A percentile compares a stretch with the other conserved stretches of the same genome.
These are phyloP conservation scores for Diaporthe sp. DNA, from an alignment of 2,329 filamentous ascomycete genomes.

Conservation along the genomic window DNA sequence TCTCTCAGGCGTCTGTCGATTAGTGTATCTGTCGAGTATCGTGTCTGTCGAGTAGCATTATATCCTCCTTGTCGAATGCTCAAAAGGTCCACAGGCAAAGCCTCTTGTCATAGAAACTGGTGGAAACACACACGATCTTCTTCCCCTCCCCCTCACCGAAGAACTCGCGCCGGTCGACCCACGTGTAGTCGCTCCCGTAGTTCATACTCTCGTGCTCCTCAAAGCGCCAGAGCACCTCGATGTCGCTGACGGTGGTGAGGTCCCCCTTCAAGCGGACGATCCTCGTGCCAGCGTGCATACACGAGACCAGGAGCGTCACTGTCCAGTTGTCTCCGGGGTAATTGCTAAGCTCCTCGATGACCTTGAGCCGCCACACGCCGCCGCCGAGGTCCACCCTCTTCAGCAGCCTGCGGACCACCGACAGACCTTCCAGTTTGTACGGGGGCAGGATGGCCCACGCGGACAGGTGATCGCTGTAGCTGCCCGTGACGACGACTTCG, in stretches of 20 bases:
- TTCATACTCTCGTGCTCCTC: slow-evolving; percentile 95
- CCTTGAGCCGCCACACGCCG: slow-evolving; percentile 88
- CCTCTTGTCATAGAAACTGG: slow-evolving; percentile 82
- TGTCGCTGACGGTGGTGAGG: slow-evolving; percentile 62
- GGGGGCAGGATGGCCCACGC: slow-evolving; percentile 67
- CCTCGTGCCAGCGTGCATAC: slow-evolving; percentile 90
- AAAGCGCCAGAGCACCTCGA: slow-evolving; percentile 78
- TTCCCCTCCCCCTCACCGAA: slow-evolving; percentile 42
- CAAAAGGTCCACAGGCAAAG: slow-evolving; percentile 73
- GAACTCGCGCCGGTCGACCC: slow-evolving; percentile 40
- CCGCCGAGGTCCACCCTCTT: slow-evolving; percentile 77
- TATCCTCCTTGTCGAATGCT: neutral
- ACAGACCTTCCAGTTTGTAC: slow-evolving; percentile 53
- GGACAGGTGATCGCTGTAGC: slow-evolving; percentile 88
- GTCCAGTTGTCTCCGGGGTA: slow-evolving; percentile 43
- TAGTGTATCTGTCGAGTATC: too few relatives aligned
- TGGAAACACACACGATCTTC: slow-evolving; percentile 69
- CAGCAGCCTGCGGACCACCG: slow-evolving; percentile 59
- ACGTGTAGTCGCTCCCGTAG: slow-evolving; percentile 83
- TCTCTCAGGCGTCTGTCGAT: neutral
- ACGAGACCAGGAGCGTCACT: slow-evolving; percentile 75
- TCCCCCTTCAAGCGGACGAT: slow-evolving; percentile 65
- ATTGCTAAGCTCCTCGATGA: slow-evolving; percentile 55
- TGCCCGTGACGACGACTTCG: slow-evolving; percentile 82
- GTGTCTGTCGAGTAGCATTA: neutral